Evolutionary conservation across 2,329 filamentous ascomycete species (phyloP), one percentile per base, ranked within the genome.

Genomic region (Penicillium sumatraense): DNA sequence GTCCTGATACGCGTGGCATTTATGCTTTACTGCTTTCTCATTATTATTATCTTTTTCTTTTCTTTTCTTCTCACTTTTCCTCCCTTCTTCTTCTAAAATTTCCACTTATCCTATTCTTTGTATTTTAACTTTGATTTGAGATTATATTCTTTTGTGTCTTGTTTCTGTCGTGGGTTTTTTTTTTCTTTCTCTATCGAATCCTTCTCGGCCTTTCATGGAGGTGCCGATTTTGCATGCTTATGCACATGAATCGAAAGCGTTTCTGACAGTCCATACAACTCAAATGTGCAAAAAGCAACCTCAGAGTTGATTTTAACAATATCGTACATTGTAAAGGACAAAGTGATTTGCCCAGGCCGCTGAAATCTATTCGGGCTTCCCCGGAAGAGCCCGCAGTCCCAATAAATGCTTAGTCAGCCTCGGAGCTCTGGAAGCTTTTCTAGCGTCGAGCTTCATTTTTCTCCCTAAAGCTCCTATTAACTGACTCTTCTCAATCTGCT

Each of bases 391-490:
- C 18, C 18, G 16, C 45, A 51, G 46, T n/a, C n/a, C 48, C 55
- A 48, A 41, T n/a, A 31, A 59, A 63, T 42, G 40, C 40, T 46
- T 26, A 21, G 29, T 66, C 58, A 63, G 33, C 60, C n/a, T 33
- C 42, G 41, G 47, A 62, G 59, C 54, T 60, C 52, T 57, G 51
- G 63, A 49, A 51, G 60, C 57, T 56, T 62, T 63, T 59, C 56
- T 27, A 9, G 46, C 57, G 51, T 57, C 51, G 50, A 67, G 64
- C 63, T 63, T 61, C 58, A 38, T 23, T 57, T 66, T 65, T 53
- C 53, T 56, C 58, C 54, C 40, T 60, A 54, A 58, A 59, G 59
- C 53, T 60, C 56, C 60, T 47, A n/a, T 50, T 60, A 26, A 44
- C 47, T 47, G 26, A 49, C 48, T 47, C 26, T 49, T 42, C 42